Conservation (phyloP, 257 asterid genomes). For the Nicotiana sylvestris region DNA sequence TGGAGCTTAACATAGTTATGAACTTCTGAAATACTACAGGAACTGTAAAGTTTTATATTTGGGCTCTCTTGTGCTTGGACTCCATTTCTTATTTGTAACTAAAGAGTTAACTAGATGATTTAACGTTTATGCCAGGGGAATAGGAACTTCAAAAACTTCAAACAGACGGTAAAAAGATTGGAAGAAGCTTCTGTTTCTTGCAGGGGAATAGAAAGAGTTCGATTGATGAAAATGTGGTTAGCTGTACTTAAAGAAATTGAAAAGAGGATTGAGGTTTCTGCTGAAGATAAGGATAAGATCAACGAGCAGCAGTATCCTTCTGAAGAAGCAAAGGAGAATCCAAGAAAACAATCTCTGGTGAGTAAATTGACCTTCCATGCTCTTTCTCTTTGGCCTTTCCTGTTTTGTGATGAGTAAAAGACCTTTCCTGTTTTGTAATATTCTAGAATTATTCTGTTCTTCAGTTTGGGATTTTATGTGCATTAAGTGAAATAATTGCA, state of each 20-base stretch:
- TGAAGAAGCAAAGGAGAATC: constrained; percentile 69
- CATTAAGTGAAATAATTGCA: not conserved
- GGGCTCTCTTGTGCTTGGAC: not conserved
- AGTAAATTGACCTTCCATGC: constrained; percentile 20
- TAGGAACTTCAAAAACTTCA: constrained; percentile 67
- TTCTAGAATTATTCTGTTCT: not conserved
- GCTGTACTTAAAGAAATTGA: constrained; percentile 63
- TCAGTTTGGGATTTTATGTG: constrained; percentile 9
- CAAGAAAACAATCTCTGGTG: constrained; percentile 68
- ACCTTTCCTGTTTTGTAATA: not conserved
- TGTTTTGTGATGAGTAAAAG: not conserved
- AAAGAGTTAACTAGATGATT: not conserved
- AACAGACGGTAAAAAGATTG: constrained; percentile 88
- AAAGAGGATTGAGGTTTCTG: constrained; percentile 30
- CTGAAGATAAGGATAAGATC: constrained; percentile 52
- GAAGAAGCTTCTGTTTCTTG: constrained; percentile 96
- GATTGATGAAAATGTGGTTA: constrained; percentile 86
- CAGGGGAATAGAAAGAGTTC: constrained; percentile 79
- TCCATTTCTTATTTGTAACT: not conserved
- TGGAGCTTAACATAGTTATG: constrained; percentile 1
- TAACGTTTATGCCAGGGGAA: constrained; percentile 42
- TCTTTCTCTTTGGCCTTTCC: not conserved
- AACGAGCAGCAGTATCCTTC: constrained; percentile 41
- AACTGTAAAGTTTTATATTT: not conserved
- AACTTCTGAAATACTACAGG: not conserved